Evolutionary conservation across 371 early-diverging fungal genomes (phyloP), one percentile per base, ranked within the genome.

Genomic region (Enterocytospora artemiae): DNA sequence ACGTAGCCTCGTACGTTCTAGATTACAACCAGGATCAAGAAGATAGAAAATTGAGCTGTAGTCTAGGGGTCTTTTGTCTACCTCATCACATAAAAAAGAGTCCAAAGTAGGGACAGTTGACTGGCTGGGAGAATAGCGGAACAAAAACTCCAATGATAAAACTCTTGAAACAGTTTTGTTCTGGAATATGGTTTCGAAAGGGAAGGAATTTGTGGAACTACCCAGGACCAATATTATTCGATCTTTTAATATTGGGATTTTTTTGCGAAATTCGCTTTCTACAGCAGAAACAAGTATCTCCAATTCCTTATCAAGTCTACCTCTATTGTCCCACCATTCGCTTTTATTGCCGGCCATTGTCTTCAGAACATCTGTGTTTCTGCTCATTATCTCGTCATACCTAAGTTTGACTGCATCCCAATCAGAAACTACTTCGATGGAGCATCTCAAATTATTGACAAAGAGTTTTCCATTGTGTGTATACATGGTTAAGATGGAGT

Each of bases 1-100:
- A 28, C 64, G 52, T 27, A 43, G 30, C 45, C 53, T 43, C 14
- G 74, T 77, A 14, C 61, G 55, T 30, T 34, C 25, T 12, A 77
- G 61, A 41, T 72, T 70, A 18, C 65, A 67, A 45, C 70, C 72
- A 32, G 72, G 72, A 69, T 73, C 70, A 16, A 76, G 43, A 18
- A 76, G 20, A 55, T 73, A 76, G 45, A 71, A 74, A 18, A 62
- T 41, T 16, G 52, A 39, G 2, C n/a, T 31, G 34, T 18, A 27
- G 2, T 37, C 28, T 44, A 28, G 14, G 59, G 32, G 20, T 24
- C 25, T 32, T 27, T 18, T n/a, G n/a, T n/a, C n/a, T n/a, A n/a
- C n/a, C n/a, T n/a, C n/a, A n/a, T n/a, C n/a, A n/a, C n/a, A n/a
- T n/a, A n/a, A n/a, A n/a, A n/a, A n/a, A n/a, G n/a, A n/a, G n/a